Conservation (phyloP, 805 yeast species). For the Pichia ethanolica region DNA sequence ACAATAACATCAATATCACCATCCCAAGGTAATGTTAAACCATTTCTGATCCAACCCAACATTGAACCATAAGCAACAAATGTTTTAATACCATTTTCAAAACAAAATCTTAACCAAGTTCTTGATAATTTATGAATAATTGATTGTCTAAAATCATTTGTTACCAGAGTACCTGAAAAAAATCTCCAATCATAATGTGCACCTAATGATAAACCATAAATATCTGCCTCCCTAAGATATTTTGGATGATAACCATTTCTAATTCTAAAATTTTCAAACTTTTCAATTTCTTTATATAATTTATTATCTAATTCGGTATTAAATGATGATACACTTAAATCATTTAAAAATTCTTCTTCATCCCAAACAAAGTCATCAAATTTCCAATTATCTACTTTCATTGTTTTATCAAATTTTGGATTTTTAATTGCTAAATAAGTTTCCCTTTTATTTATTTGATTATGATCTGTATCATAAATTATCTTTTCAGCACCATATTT, state of each 20-base stretch:
- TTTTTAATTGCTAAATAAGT: conserved; percentile 3
- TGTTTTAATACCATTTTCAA: conserved; percentile 36
- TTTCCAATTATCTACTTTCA: conserved; percentile 8
- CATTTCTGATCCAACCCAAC: conserved; percentile 57
- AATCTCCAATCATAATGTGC: conserved; percentile 44
- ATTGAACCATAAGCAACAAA: conserved; percentile 64
- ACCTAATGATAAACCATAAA: conserved; percentile 26
- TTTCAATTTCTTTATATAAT: conserved; percentile 4
- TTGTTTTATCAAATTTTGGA: neutral
- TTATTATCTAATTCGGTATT: conserved; percentile 3
- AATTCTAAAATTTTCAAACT: conserved; percentile 9
- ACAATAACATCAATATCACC: conserved; percentile 56
- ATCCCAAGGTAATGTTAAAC: conserved; percentile 54
- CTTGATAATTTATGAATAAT: conserved; percentile 41
- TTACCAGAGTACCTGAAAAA: conserved; percentile 24
- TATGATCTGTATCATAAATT: conserved; percentile 1
- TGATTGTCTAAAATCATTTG: conserved; percentile 17
- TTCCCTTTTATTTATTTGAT: neutral
- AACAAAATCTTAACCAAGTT: conserved; percentile 47
- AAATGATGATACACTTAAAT: neutral
- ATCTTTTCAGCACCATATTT: conserved; percentile 6
- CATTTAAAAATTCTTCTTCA: conserved; percentile 7
- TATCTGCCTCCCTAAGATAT: conserved; percentile 37
- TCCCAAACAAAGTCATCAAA: conserved; percentile 11
- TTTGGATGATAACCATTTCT: conserved; percentile 20